Evolutionary conservation across 495 filamentous ascomycete species (phyloP), one percentile per base, ranked within the genome.

Genomic region (Cercophora scortea): DNA sequence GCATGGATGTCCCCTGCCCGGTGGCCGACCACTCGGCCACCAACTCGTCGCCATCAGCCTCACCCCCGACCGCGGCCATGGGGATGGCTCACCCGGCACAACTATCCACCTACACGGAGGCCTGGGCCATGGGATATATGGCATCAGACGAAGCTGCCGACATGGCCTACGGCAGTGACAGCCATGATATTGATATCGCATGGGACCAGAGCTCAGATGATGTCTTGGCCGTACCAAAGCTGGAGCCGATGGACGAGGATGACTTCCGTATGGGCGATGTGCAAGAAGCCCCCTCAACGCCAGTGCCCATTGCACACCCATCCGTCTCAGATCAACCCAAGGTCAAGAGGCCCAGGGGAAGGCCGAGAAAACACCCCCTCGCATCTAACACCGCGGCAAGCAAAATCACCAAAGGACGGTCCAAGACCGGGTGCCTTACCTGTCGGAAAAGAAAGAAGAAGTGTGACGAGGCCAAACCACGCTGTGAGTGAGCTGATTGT

Each of bases 361-460:
- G 90, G 18, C 90, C 90, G 48, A 75, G 90, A 69, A 95, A 95
- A 70, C 82, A 94, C 61, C 89, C 89, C 13, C 72, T 86, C 36
- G 75, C 77, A 7, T 69, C 77, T 33, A 68, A 66, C 45, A 54
- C 67, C 38, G 53, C 60, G 11, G 63, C 66, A 32, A 79, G 75
- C 66, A 93, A 93, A 57, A 66, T 86, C 50, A 82, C 88, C 45
- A 93, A 94, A 60, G 88, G 87, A n/a, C 78, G 90, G 16, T 94
- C 89, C 53, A 96, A 96, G 74, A 95, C 90, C 4, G 90, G 90
- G 0, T 96, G 90, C 69, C 85, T 93, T 51, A 96, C 90, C 45
- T 96, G 90, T 72, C 80, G 90, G 50, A 85, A 87, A 61, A 77
- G 90, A 33, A 95, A 95, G 75, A 96, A 95, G 85, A 96, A 96